Conservation (phyloP, 805 yeast genomes). For the Danielia oregonensis region DNA sequence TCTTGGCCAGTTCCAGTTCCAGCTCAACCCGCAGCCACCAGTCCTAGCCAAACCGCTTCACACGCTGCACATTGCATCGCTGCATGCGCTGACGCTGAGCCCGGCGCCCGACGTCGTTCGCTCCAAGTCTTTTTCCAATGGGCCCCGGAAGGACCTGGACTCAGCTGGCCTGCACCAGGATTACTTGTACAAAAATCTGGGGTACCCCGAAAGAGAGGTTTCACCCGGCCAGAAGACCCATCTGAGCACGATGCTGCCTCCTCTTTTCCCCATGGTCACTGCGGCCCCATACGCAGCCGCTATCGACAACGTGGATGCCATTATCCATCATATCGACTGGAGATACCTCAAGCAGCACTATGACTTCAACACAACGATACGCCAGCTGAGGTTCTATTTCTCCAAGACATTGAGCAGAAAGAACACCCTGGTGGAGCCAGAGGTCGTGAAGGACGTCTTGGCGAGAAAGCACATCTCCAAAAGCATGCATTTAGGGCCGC, state of each 20-base stretch:
- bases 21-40: not conserved
- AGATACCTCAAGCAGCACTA: constrained; percentile 10
- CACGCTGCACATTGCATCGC: not conserved
- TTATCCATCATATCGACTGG: constrained; percentile 10
- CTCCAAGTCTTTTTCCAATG: not conserved
- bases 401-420: constrained; percentile 1
- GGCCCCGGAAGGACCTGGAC: too few relatives aligned
- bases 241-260: not conserved
- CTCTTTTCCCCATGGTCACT: not conserved
- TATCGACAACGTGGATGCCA: constrained; percentile 3
- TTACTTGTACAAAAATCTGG: too few relatives aligned
- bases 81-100: not conserved
- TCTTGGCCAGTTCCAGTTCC: not conserved
- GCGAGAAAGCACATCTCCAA: constrained; percentile 1
- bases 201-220: too few relatives aligned
- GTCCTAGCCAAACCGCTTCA: not conserved
- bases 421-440: not conserved
- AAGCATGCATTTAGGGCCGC: constrained; percentile 5
- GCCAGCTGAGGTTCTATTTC: constrained; percentile 4
- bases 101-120: not conserved
- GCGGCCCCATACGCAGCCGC: not conserved
- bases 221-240: not conserved
- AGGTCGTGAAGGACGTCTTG: not conserved
- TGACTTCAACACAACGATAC: constrained; percentile 13
- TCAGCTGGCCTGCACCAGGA: not conserved